phyloP scores from a whole-genome alignment of 2,329 filamentous ascomycete species.

The Epichloe scottii region DNA sequence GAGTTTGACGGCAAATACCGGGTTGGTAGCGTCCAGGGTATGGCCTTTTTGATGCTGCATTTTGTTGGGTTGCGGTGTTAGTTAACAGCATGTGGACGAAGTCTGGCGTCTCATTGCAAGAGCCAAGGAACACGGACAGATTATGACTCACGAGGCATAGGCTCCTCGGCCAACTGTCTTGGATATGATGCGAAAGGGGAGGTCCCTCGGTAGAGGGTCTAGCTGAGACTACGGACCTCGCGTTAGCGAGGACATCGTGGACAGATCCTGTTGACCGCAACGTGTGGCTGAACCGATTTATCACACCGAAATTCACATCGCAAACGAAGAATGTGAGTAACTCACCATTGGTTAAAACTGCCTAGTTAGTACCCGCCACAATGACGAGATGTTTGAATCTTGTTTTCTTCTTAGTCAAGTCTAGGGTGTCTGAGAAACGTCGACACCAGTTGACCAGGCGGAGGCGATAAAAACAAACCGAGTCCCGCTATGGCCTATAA shows the following conservation, averaged over 20 bases:
- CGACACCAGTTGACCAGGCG: not conserved
- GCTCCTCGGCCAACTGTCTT: slow-evolving; percentile 94
- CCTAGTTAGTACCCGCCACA: not conserved
- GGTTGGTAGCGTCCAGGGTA: slow-evolving; percentile 56
- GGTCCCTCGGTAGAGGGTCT: slow-evolving; percentile 68
- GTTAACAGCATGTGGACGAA: too few relatives aligned
- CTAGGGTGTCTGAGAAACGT: not conserved
- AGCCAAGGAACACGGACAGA: too few relatives aligned
- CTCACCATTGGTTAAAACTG: not conserved
- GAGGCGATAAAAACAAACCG: not conserved
- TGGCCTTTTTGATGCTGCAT: slow-evolving; percentile 79
- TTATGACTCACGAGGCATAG: slow-evolving; percentile 70
- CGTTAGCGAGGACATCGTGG: slow-evolving; percentile 30
- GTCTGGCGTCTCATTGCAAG: too few relatives aligned
- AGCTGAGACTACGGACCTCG: slow-evolving; percentile 56
- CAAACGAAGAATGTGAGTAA: not conserved
- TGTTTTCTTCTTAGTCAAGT: not conserved
- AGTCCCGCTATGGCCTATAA: slow-evolving; percentile 1
- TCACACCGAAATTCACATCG: not conserved
- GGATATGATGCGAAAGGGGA: slow-evolving; percentile 90
- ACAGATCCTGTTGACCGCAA: not conserved
- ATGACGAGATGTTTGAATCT: not conserved
- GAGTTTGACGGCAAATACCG: slow-evolving; percentile 94
- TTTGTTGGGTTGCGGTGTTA: too few relatives aligned
- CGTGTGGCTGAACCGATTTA: not conserved